Evolutionary conservation across 371 early-diverging fungal genomes (phyloP).

Genomic region (Basidiobolus meristosporus): DNA sequence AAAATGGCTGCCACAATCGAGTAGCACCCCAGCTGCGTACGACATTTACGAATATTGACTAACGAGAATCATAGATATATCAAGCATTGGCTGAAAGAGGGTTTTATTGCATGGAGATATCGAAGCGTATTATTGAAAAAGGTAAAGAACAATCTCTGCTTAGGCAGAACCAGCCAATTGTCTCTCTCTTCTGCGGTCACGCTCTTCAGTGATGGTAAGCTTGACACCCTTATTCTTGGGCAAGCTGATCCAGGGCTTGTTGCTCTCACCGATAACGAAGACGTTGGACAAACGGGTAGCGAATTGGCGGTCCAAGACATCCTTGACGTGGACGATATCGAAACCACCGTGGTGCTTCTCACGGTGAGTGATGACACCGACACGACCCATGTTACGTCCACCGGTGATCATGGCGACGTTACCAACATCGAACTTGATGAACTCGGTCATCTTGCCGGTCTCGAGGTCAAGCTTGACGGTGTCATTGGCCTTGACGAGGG

Average conservation of each 20-base stretch:
- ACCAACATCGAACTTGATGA: slow-evolving; percentile 90
- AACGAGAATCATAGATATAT: no score
- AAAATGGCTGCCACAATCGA: no score
- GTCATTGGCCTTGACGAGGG: slow-evolving; percentile 96
- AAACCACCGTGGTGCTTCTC: slow-evolving; percentile 97
- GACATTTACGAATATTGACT: no score
- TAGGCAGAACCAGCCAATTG: slow-evolving; percentile 5
- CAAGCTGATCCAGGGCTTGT: slow-evolving; percentile 68
- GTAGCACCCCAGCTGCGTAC: no score
- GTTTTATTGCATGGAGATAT: no score
- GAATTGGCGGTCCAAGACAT: slow-evolving; percentile 68
- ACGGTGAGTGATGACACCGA: slow-evolving; percentile 94
- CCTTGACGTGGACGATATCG: slow-evolving; percentile 87
- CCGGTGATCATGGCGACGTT: slow-evolving; percentile 94
- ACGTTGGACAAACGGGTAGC: slow-evolving; percentile 82
- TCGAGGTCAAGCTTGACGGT: slow-evolving; percentile 95
- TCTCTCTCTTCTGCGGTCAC: slow-evolving; percentile 67
- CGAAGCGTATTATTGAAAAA: no score
- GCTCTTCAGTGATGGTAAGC: slow-evolving; percentile 95
- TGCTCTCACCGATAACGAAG: slow-evolving; percentile 79
- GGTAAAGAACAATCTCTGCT: background rate
- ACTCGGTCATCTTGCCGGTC: slow-evolving; percentile 83
- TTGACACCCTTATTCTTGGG: slow-evolving; percentile 97
- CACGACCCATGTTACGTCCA: slow-evolving; percentile 98
- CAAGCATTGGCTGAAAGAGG: no score